Evolutionary conservation across 2,329 filamentous ascomycete species (phyloP), one percentile per base, ranked within the genome.

Genomic region (Samsoniella hepiali): DNA sequence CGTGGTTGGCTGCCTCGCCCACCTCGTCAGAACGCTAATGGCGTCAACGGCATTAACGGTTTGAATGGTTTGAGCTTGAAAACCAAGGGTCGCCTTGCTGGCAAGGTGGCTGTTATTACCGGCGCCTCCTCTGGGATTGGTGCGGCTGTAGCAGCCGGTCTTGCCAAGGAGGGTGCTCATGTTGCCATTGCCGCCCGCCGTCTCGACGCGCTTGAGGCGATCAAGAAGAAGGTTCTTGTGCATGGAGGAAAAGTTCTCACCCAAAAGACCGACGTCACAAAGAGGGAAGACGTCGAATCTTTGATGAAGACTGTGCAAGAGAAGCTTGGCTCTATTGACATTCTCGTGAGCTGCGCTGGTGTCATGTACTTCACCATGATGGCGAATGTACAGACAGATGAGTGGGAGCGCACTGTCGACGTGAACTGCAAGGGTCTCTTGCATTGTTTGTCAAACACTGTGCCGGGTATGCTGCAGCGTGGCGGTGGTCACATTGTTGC

Each of bases 361-460:
- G 91, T 94, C 72, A 94, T 94, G 91, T 94, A 94, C 78, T 94
- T 88, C 76, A 93, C 91, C 62, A 88, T 93, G 87, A 93, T 94
- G 91, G 85, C 88, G 63, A 93, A 93, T 72, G 83, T 79, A 17
- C 83, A 89, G 67, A 84, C 80, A 0, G 88, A 91, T 5, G 88
- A 94, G 69, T 94, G 91, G 91, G 87, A 93, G 67, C 88, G 85
- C 64, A 93, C 90, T 0, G 90, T 94, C 49, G 91, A 93, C 69
- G 89, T 94, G 68, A 94, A 94, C 78, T 93, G 91, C 85, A 93
- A 93, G 76, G 91, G 91, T 44, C 82, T 94, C 1, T 78, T 93
- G 61, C 83, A 94, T 79, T 88, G 87, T 67, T 81, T 94, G 3
- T 84, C 89, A 0, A 82, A 88, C 1, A 86, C 84, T 0, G 84